phyloP scores from a whole-genome alignment of 2,329 filamentous ascomycete genomes.

The Ascochyta lentis region DNA sequence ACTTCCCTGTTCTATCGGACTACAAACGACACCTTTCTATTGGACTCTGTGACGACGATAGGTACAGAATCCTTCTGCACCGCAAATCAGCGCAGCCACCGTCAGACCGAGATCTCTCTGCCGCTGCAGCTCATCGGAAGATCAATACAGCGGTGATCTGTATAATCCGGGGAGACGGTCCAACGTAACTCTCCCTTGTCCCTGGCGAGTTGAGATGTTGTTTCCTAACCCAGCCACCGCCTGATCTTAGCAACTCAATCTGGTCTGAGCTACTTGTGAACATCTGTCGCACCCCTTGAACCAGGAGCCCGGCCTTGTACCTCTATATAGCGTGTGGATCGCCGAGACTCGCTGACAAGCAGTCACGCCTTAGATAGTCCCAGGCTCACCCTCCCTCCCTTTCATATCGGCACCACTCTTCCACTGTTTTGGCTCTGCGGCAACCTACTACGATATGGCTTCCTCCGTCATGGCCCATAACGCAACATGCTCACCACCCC shows the following conservation, averaged over 20 bases:
- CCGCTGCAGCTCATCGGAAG: constrained; percentile 28
- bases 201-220: constrained; percentile 7
- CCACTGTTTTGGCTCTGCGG: constrained; percentile 15
- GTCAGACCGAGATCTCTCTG: constrained; percentile 34
- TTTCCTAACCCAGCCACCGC: constrained; percentile 16
- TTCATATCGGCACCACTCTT: constrained; percentile 19
- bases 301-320: constrained; percentile 34
- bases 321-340: constrained; percentile 43
- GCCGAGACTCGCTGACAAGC: constrained; percentile 37
- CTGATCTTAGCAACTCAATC: constrained; percentile 21
- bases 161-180: constrained; percentile 38
- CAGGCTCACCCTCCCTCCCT: constrained; percentile 23
- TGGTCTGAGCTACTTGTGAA: constrained; percentile 37
- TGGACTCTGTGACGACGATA: constrained; percentile 25
- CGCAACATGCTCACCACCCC: constrained; percentile 30
- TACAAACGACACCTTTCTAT: constrained; percentile 11
- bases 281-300: constrained; percentile 44
- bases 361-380: constrained; percentile 30
- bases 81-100: constrained; percentile 28
- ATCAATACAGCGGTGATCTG: constrained; percentile 35
- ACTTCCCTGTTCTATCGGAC: constrained; percentile 24
- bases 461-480: constrained; percentile 25
- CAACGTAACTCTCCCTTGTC: constrained; percentile 35
- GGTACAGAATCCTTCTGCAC: constrained; percentile 28
- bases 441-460: constrained; percentile 15